Base-by-base conservation (phyloP, 495 filamentous ascomycete species). In the Recurvomyces mirabilis region DNA sequence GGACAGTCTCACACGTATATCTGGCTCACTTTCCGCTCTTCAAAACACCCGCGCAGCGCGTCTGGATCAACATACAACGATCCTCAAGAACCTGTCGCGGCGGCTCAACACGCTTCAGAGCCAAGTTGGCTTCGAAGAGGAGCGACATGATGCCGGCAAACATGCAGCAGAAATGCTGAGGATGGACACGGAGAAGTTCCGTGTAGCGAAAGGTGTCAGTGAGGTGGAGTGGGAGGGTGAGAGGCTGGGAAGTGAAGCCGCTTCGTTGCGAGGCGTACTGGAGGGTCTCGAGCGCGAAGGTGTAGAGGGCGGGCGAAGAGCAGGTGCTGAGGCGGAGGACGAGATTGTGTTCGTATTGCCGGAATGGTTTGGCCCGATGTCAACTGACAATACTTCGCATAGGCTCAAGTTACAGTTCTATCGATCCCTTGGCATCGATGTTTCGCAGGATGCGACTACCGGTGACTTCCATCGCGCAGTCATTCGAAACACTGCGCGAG, bases 191-290 rank as follows among this genome's bases (percentile, higher is more conserved):
- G 82, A 94, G 58, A 96, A 95, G 63, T 98, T 96, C 63, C 82
- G 86, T 41, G 75, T 84, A 43, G 91, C 91, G 5, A 98, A 98
- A 63, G 74, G 79, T 9, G 84, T 81, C 0, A 78, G 77, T 0
- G 91, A 95, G 54, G 66, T 89, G 1, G 91, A 98, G 66, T 87
- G 89, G 59, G 88, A 94, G 60, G 80, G 82, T 22, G 89, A 95
- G 63, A 71, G 89, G 2, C 67, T 98, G 28, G 80, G 88, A 53
- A 74, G 75, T 19, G 87, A 95, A 60, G 65, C 89, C 25, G 82
- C 79, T 30, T 75, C 83, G 57, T 65, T 94, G 43, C 79, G 80
- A 50, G 78, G 75, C 38, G 67, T 79, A 31, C 59, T 95, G 58
- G 81, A 83, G 25, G 85, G 87, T 56, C 62, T 95, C 25, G 91